Percentiles rank a stretch among this genome's conserved stretches.
Evolutionary conservation across 2,329 filamentous ascomycete species (phyloP).

Genomic region (Pseudogymnoascus sp.): DNA sequence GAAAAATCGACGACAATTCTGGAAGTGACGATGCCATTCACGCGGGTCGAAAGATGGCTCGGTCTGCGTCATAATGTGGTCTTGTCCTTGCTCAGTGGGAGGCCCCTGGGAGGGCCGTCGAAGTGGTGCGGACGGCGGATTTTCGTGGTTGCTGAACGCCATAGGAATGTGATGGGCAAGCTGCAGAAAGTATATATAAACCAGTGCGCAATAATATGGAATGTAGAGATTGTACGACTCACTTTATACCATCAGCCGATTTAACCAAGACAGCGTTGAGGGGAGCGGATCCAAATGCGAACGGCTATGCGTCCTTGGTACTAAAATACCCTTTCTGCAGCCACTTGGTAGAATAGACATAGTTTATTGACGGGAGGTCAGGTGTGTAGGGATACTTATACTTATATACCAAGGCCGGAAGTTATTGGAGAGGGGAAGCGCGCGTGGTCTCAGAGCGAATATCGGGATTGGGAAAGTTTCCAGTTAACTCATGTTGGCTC

Average conservation of each 20-base stretch:
- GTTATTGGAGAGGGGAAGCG: neutral
- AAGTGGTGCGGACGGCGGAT: neutral
- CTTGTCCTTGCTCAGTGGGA: neutral
- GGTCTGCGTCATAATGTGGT: neutral
- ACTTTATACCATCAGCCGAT: neutral
- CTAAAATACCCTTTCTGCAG: neutral
- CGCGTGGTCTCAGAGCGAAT: neutral
- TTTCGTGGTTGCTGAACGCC: conserved; percentile 3
- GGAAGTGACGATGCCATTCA: conserved; percentile 86
- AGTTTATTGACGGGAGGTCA: neutral
- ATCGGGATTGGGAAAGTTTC: neutral
- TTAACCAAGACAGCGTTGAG: neutral
- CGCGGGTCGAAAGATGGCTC: conserved; percentile 61
- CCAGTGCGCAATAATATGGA: neutral
- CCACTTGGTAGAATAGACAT: neutral
- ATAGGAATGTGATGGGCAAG: neutral
- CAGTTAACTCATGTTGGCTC: neutral
- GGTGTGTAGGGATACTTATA: conserved; percentile 4
- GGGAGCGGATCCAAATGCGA: neutral
- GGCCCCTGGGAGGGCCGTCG: neutral
- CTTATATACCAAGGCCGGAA: neutral
- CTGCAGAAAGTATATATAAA: neutral
- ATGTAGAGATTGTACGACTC: neutral
- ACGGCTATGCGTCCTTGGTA: neutral
- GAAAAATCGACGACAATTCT: conserved; percentile 85